phyloP scores from a whole-genome alignment of 2,329 filamentous ascomycete genomes.

The Metarhizium sp. region DNA sequence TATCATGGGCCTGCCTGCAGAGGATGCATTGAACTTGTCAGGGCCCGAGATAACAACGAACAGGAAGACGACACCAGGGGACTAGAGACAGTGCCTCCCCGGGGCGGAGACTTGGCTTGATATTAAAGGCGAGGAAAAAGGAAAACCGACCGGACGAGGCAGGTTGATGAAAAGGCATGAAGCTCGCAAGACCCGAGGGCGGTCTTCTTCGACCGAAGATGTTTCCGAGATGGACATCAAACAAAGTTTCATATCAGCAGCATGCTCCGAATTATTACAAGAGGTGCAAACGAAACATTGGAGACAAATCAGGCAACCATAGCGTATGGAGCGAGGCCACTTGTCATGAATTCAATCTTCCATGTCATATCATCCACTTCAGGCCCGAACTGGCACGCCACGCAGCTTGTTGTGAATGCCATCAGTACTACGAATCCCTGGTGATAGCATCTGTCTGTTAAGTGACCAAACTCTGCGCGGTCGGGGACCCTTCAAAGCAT shows the following conservation, averaged over 20 bases:
- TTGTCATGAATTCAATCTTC: neutral
- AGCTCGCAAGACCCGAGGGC: neutral
- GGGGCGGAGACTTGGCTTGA: no score
- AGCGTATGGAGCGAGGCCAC: neutral
- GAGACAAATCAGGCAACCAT: neutral
- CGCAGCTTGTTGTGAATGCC: neutral
- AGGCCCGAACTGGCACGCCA: neutral
- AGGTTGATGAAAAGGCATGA: neutral
- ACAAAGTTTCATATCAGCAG: neutral
- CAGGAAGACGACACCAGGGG: no score
- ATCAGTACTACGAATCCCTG: neutral
- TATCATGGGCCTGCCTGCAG: neutral
- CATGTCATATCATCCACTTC: neutral
- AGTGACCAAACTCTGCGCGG: neutral
- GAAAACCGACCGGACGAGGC: no score
- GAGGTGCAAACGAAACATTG: neutral
- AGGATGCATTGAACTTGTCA: neutral
- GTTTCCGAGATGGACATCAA: no score
- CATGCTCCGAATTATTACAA: neutral
- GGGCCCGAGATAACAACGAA: no score
- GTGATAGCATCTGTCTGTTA: neutral
- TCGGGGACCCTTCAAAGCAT: neutral
- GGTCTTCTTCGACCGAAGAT: neutral
- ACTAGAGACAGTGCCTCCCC: no score
- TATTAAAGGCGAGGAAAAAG: no score